phyloP scores from a whole-genome alignment of 2,329 filamentous ascomycete species.

The Anisogramma anomala region DNA sequence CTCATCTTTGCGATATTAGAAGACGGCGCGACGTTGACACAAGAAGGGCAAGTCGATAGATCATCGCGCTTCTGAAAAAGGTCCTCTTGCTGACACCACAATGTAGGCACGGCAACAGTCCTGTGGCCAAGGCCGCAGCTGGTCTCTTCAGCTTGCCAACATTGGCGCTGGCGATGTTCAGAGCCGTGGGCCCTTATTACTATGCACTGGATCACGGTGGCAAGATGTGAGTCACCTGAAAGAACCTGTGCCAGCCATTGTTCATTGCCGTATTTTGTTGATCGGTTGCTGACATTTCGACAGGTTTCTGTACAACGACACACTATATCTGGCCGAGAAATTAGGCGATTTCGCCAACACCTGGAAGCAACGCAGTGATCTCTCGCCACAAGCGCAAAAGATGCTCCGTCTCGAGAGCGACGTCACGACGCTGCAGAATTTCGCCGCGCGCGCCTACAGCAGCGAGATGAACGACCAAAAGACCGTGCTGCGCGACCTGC shows the following conservation, averaged over 20 bases:
- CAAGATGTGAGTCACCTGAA: constrained; percentile 56
- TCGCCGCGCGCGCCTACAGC: constrained; percentile 50
- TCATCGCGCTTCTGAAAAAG: neutral
- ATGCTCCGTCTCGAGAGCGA: constrained; percentile 51
- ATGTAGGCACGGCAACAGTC: constrained; percentile 34
- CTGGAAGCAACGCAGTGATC: constrained; percentile 44
- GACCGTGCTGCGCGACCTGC: constrained; percentile 47
- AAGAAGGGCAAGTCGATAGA: constrained; percentile 29
- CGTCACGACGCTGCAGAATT: constrained; percentile 45
- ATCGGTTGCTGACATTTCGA: neutral
- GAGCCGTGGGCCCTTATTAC: constrained; percentile 63
- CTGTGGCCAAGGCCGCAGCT: constrained; percentile 55
- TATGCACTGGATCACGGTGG: constrained; percentile 52
- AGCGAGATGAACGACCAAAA: constrained; percentile 51
- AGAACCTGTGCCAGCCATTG: neutral
- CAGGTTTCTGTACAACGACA: constrained; percentile 58
- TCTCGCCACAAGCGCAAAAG: constrained; percentile 36
- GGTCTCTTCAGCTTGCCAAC: constrained; percentile 63
- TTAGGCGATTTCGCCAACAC: constrained; percentile 35
- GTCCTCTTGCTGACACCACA: constrained; percentile 10
- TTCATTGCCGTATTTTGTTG: too few relatives aligned
- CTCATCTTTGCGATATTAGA: constrained; percentile 50
- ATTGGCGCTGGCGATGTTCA: constrained; percentile 64
- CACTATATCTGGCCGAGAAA: constrained; percentile 49
- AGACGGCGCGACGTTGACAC: constrained; percentile 49